Conservation (phyloP, 73 alveolate genomes). For the Tetrahymena elliotti region DNA sequence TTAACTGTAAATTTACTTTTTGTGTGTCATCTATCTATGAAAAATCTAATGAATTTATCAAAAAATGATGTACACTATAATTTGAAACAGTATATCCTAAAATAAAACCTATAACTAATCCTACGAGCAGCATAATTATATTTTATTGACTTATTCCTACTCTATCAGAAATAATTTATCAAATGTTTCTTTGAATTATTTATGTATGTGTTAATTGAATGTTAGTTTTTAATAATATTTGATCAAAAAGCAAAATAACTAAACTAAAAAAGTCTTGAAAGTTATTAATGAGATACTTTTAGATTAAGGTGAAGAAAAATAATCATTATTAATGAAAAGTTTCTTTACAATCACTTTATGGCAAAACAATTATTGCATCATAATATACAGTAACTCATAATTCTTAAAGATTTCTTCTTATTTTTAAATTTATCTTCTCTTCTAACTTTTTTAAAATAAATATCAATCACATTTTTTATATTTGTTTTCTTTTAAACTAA, state of each 20-base stretch:
- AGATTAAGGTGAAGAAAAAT: background rate
- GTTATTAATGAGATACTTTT: background rate
- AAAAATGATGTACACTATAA: background rate
- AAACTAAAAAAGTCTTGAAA: too few relatives aligned
- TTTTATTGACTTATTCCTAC: background rate
- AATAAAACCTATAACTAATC: background rate
- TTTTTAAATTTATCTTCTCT: too few relatives aligned
- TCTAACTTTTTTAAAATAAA: too few relatives aligned
- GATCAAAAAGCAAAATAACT: background rate
- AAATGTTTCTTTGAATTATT: background rate
- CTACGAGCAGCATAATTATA: background rate
- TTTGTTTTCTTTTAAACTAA: too few relatives aligned
- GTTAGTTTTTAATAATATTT: background rate
- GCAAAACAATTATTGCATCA: too few relatives aligned
- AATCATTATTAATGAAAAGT: background rate
- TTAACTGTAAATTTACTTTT: background rate
- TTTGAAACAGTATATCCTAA: background rate
- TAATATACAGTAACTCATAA: too few relatives aligned
- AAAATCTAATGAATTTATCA: background rate
- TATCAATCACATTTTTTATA: too few relatives aligned
- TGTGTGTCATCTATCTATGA: background rate
- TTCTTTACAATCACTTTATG: too few relatives aligned
- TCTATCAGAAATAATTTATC: background rate
- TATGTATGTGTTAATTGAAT: background rate
- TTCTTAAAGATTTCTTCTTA: too few relatives aligned